Base-by-base conservation (phyloP, 1,284 basidiomycete species). In the Leccinum fuscescens region DNA sequence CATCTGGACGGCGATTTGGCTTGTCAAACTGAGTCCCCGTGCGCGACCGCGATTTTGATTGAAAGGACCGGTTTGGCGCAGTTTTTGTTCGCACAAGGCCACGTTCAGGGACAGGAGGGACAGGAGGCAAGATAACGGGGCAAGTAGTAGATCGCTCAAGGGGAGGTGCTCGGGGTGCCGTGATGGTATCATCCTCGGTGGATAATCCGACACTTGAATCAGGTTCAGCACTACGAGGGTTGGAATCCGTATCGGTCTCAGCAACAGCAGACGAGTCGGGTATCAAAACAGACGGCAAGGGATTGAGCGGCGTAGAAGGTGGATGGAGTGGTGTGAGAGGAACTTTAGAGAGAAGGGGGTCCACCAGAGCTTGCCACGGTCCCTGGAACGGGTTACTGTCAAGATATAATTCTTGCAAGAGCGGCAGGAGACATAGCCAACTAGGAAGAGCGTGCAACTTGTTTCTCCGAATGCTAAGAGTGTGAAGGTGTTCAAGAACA, bases 301-400 rank as follows among this genome's bases (percentile, higher is more conserved):
- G 82, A 59, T 86, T 78, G 50, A 81, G 80, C 35, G 88, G 86
- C 1, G 86, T 88, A 20, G 86, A 86, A 29, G 83, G 85, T 54
- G 85, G 85, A 75, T 86, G 88, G n/a, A 79, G 72, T 31, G 87
- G 86, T 2, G 82, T 82, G 69, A 81, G 75, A 35, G 86, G 85
- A 22, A 74, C 71, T 72, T 85, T 89, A 56, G 86, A 80, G 20
- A 92, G 78, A 52, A 93, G 76, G 3, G 94, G 94, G 60, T 91
- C 89, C 27, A 97, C 88, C 58, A 99, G 81, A 33, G 89, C 87
- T 69, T 87, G 86, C 94, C 96, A 98, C 3, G 94, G 90, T 3
- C 91, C 89, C 64, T 92, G 88, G 76, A 98, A 97, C 7, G 93
- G 91, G 73, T 99, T 99, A 33, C 89, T 92, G 67, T 98, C 96